A percentile compares a stretch with the other conserved stretches of the same genome.
Conservation (phyloP, 148 eudicot genomes). For the Simmondsia chinensis region DNA sequence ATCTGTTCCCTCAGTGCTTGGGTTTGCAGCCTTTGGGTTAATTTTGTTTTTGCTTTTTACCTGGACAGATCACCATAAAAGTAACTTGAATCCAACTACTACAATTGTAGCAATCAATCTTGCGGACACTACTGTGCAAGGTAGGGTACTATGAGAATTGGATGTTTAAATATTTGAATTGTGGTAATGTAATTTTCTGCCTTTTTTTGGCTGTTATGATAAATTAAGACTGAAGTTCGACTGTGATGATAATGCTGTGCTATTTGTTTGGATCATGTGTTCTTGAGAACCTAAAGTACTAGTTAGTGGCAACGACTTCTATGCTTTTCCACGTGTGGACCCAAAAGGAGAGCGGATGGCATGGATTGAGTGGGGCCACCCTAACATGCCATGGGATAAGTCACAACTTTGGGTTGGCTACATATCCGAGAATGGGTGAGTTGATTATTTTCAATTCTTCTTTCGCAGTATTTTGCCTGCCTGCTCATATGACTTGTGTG, state of each 20-base stretch:
- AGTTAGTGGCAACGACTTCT: slow-evolving; percentile 76
- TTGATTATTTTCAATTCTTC: neutral
- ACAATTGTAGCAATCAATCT: slow-evolving; percentile 54
- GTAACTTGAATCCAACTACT: slow-evolving; percentile 47
- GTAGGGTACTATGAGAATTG: slow-evolving; percentile 20
- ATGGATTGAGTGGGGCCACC: slow-evolving; percentile 96
- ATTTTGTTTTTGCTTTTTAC: slow-evolving; percentile 1
- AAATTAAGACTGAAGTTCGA: too few relatives aligned
- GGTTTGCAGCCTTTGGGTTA: slow-evolving; percentile 2
- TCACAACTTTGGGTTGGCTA: slow-evolving; percentile 98
- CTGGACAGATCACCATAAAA: slow-evolving; percentile 59
- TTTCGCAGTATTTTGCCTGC: neutral
- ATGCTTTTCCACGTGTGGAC: slow-evolving; percentile 93
- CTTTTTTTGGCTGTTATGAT: too few relatives aligned
- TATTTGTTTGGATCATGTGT: slow-evolving; percentile 2
- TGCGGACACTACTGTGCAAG: slow-evolving; percentile 22
- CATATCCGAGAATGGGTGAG: slow-evolving; percentile 78
- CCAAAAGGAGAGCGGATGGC: slow-evolving; percentile 60
- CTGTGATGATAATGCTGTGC: too few relatives aligned
- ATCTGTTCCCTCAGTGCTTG: too few relatives aligned
- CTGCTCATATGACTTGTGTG: neutral
- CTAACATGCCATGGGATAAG: slow-evolving; percentile 97
- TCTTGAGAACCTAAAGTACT: slow-evolving; percentile 57
- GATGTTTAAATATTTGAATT: neutral
- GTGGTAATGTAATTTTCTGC: neutral